These are phyloP conservation scores for Saturnispora serradocipensis DNA, from an alignment of 805 yeast genomes.

Conservation along the genomic window DNA sequence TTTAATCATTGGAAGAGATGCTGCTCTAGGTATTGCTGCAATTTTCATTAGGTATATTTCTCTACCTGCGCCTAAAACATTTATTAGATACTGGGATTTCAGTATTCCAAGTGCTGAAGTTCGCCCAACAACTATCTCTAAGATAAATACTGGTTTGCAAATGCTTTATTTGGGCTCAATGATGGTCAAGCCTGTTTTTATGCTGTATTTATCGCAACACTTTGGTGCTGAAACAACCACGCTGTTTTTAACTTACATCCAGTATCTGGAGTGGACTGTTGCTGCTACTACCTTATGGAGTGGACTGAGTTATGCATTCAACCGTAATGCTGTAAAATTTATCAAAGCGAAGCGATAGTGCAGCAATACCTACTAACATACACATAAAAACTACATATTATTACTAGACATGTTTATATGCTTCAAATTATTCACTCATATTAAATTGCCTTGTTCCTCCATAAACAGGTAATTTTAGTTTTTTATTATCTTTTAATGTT, in stretches of 20 bases:
- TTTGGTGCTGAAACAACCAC: constrained; percentile 19
- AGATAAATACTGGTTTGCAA: constrained; percentile 84
- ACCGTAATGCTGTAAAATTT: constrained; percentile 55
- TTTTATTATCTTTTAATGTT: background rate
- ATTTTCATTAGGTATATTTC: constrained; percentile 63
- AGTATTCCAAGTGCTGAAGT: constrained; percentile 77
- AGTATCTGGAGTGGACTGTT: constrained; percentile 42
- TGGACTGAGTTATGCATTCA: constrained; percentile 68
- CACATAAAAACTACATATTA: background rate
- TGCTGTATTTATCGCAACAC: constrained; percentile 27
- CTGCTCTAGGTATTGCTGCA: constrained; percentile 62
- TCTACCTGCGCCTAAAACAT: constrained; percentile 66
- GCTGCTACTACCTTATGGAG: constrained; percentile 67
- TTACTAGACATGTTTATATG: background rate
- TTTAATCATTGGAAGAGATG: constrained; percentile 78
- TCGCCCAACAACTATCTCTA: constrained; percentile 77
- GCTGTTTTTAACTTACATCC: constrained; percentile 18
- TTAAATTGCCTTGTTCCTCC: background rate
- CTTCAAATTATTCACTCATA: background rate
- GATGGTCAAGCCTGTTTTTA: constrained; percentile 45
- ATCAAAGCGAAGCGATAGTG: constrained; percentile 3
- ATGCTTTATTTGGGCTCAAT: constrained; percentile 75
- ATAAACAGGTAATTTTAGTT: background rate
- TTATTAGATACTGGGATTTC: constrained; percentile 67
- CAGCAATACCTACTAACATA: background rate